Conservation (phyloP, 306 rosid species). For the Phaseolus lunatus region DNA sequence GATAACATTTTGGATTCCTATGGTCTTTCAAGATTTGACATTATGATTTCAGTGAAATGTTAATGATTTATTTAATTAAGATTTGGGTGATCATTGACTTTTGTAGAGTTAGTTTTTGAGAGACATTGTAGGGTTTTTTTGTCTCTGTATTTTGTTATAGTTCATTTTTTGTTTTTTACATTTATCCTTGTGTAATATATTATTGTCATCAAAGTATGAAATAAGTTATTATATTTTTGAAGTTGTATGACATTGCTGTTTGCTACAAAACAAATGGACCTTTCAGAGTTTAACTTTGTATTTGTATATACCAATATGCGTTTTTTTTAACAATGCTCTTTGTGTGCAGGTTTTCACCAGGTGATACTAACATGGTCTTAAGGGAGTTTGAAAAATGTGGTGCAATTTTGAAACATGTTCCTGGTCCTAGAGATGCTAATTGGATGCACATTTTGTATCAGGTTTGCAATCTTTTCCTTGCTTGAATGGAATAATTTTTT, state of each 20-base stretch:
- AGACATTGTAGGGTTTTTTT: too few relatives aligned
- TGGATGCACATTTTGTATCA: slow-evolving; percentile 95
- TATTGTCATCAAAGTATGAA: too few relatives aligned
- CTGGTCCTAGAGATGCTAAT: slow-evolving; percentile 94
- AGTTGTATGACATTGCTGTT: background rate
- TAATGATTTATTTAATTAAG: background rate
- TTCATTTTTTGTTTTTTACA: too few relatives aligned
- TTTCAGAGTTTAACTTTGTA: background rate
- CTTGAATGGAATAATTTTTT: slow-evolving; percentile 32
- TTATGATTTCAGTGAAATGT: background rate
- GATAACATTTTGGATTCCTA: background rate
- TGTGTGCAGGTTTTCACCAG: slow-evolving; percentile 81
- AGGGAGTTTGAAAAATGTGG: slow-evolving; percentile 99
- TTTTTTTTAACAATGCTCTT: slow-evolving; percentile 22
- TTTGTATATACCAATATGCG: background rate
- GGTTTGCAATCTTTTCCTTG: slow-evolving; percentile 54
- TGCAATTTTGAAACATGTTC: slow-evolving; percentile 86
- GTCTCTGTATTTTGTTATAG: too few relatives aligned
- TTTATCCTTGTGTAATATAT: too few relatives aligned
- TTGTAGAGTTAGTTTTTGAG: background rate
- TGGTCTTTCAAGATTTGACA: background rate
- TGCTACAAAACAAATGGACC: too few relatives aligned
- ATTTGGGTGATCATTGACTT: background rate
- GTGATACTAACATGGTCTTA: slow-evolving; percentile 83
- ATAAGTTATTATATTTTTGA: too few relatives aligned